These are phyloP conservation scores for Dianthus caryophyllus DNA, from an alignment of 148 eudicot genomes.

Conservation along the genomic window DNA sequence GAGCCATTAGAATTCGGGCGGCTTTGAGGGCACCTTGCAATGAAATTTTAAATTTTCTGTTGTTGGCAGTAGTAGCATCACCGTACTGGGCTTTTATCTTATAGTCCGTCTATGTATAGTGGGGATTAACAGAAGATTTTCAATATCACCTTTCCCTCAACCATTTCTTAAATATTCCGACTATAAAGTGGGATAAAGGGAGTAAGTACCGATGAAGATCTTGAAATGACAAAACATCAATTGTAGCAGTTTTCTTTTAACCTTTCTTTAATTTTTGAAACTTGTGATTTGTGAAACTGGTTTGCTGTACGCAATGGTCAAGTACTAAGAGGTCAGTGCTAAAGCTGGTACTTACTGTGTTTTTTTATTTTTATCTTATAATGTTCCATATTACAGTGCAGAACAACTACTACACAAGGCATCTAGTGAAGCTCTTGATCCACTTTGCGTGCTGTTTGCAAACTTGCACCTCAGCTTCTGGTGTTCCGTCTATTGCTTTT, in stretches of 20 bases:
- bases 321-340: background rate
- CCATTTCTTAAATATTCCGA: too few species aligned
- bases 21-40: too few species aligned
- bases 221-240: background rate
- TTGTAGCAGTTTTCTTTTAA: background rate
- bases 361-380: conserved; percentile 13
- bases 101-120: too few species aligned
- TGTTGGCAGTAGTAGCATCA: background rate
- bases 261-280: background rate
- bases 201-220: background rate
- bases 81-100: too few species aligned
- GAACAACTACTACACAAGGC: conserved; percentile 77
- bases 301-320: background rate
- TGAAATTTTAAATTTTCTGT: too few species aligned
- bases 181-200: too few species aligned
- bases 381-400: conserved; percentile 43
- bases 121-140: too few species aligned
- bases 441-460: conserved; percentile 83
- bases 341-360: background rate
- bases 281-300: background rate
- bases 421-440: conserved; percentile 78
- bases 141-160: too few species aligned
- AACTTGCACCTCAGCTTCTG: conserved; percentile 59
- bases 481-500: conserved; percentile 41
- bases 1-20: too few species aligned